Evolutionary conservation across 2,329 filamentous ascomycete genomes (phyloP), one percentile per base, ranked within the genome.

Genomic region (Myriosclerotinia scirpicola): DNA sequence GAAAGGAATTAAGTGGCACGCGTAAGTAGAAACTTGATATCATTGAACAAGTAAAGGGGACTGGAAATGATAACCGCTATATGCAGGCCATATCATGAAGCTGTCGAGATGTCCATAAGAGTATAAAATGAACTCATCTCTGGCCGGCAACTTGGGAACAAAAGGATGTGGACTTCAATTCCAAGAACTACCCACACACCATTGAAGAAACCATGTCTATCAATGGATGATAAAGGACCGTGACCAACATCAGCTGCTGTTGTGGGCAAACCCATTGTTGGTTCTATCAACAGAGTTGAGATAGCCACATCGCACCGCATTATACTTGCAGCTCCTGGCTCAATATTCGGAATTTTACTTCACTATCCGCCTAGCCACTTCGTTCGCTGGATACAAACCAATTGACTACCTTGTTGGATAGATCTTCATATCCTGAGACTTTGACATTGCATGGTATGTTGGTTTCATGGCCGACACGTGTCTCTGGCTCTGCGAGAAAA

Each of bases 401-500:
- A 22, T 61, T 60, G 15, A 44, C 4, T 20, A 38, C 34, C 30
- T 38, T 38, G 30, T 3, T 26, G 44, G 44, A 50, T 50, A 17
- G 44, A 60, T 50, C 44, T 38, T 8, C 30, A 50, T 26, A 50
- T 40, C n/a, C 5, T 50, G n/a, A 26, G 44, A 38, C 26, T 50
- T n/a, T 44, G 38, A 44, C 6, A 42, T 58, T 30, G 40, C 26
- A 11, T 5, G 46, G 12, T 17, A 50, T 36, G 30, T 48, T 17
- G 44, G n/a, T 60, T 14, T 50, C 20, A 50, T 50, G 9, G 12
- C 38, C 44, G 58, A 60, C 44, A 60, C 58, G 58, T 60, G 58
- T 60, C 58, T 60, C 44, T 36, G 30, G n/a, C 6, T 60, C 15
- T 50, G 40, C n/a, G 44, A 20, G 44, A 38, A 38, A 22, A 26